These are phyloP conservation scores for Tillandsia leiboldiana DNA, from an alignment of 176 grass and related monocot species.

Conservation along the genomic window DNA sequence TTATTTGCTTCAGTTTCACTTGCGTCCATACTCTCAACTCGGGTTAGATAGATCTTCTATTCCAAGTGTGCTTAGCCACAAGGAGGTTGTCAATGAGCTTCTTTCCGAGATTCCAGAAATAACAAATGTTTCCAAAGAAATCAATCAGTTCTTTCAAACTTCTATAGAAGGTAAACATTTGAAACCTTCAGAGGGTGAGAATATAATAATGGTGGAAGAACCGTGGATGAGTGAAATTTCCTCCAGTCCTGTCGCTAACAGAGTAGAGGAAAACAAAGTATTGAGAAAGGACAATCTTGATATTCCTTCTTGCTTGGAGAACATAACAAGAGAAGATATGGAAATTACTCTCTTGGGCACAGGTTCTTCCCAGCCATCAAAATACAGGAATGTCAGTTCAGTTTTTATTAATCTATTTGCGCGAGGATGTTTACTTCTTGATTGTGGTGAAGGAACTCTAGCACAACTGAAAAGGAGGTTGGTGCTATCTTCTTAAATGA, in stretches of 20 bases:
- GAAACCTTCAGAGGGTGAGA: constrained; percentile 25
- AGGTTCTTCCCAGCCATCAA: constrained; percentile 90
- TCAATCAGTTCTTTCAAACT: constrained; percentile 47
- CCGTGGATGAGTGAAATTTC: constrained; percentile 58
- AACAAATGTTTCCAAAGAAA: constrained; percentile 53
- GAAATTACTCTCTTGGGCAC: constrained; percentile 87
- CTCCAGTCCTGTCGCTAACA: constrained; percentile 13
- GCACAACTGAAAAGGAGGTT: constrained; percentile 90
- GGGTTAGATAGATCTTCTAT: constrained; percentile 78
- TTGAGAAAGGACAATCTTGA: constrained; percentile 22
- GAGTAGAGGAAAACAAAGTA: constrained; percentile 25
- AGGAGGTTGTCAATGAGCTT: constrained; percentile 77
- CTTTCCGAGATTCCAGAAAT: constrained; percentile 71
- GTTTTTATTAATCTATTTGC: constrained; percentile 89
- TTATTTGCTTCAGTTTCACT: constrained; percentile 59
- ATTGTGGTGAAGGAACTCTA: constrained; percentile 92
- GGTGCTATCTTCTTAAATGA: neutral
- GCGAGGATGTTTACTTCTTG: constrained; percentile 77
- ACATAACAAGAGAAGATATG: constrained; percentile 77
- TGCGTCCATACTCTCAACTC: constrained; percentile 74
- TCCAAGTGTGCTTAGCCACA: constrained; percentile 38
- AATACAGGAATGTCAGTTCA: constrained; percentile 91
- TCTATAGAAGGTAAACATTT: constrained; percentile 18
- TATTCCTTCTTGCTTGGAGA: constrained; percentile 55
- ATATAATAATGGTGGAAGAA: constrained; percentile 52